Conservation (phyloP, 768 basidiomycete genomes). For the Chalciporus pseudorubinellus region DNA sequence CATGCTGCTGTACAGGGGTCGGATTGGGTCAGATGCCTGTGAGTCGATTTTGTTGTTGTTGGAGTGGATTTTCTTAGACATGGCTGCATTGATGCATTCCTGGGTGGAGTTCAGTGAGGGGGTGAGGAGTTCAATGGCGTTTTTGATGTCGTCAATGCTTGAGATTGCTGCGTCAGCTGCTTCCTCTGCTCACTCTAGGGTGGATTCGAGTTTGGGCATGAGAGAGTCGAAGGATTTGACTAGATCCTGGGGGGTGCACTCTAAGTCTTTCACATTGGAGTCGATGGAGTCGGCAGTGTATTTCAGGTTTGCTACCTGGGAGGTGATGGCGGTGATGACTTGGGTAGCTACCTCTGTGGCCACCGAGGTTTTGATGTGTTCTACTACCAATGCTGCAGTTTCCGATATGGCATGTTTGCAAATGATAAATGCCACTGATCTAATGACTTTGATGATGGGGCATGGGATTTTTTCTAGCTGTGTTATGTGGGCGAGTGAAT, state of each 20-base stretch:
- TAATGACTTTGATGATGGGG: not conserved
- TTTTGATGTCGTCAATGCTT: not conserved
- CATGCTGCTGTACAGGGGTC: not conserved
- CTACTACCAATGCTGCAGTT: too few species aligned
- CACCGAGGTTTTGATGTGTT: too few species aligned
- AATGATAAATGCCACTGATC: not conserved
- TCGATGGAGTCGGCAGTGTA: not conserved
- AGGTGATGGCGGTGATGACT: not conserved
- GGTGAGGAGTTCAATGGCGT: not conserved
- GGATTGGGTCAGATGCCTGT: too few species aligned
- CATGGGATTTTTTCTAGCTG: not conserved
- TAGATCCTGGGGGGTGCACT: not conserved
- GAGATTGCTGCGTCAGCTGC: not conserved
- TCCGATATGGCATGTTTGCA: too few species aligned
- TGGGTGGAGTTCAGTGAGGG: not conserved
- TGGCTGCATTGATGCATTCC: not conserved
- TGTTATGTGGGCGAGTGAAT: not conserved
- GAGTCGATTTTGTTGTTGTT: too few species aligned
- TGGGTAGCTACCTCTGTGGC: not conserved
- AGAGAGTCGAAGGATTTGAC: too few species aligned
- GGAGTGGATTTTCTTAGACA: not conserved
- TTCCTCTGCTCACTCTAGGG: not conserved
- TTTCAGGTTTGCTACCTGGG: not conserved
- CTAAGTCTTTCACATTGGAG: not conserved
- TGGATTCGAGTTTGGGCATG: rapidly evolving